Conservation (phyloP, 2,329 filamentous ascomycete genomes). For the Aspergillus amoenus region DNA sequence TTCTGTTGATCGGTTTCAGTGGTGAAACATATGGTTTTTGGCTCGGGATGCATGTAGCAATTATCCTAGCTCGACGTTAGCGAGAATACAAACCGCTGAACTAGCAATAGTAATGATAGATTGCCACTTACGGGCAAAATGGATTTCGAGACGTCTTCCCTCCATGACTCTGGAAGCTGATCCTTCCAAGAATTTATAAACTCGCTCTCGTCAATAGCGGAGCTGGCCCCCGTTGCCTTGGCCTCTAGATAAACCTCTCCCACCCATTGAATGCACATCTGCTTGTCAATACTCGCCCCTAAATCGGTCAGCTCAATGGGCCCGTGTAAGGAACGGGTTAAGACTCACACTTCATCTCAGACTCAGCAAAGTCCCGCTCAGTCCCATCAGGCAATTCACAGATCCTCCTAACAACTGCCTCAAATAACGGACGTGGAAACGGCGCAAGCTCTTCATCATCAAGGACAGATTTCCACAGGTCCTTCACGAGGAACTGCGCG, state of each 20-base stretch:
- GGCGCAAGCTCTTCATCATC: slow-evolving; percentile 35
- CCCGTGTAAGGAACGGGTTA: slow-evolving; percentile 2
- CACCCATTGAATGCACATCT: slow-evolving; percentile 35
- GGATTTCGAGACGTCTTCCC: slow-evolving; percentile 32
- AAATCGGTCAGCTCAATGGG: slow-evolving; percentile 5
- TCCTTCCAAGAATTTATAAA: slow-evolving; percentile 44
- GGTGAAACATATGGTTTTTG: slow-evolving; percentile 39
- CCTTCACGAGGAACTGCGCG: slow-evolving; percentile 41
- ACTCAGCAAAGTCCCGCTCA: slow-evolving; percentile 19
- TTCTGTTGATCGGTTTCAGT: slow-evolving; percentile 31
- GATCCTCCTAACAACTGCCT: slow-evolving; percentile 39
- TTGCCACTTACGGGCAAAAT: slow-evolving; percentile 31
- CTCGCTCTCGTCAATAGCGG: slow-evolving; percentile 32
- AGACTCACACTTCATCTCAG: slow-evolving; percentile 37
- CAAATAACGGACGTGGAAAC: slow-evolving; percentile 36
- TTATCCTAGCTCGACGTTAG: slow-evolving; percentile 23
- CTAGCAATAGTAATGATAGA: neutral
- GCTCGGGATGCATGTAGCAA: slow-evolving; percentile 34
- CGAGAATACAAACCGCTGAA: neutral
- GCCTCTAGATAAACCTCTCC: slow-evolving; percentile 42
- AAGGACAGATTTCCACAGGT: slow-evolving; percentile 41
- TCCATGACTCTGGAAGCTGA: slow-evolving; percentile 45
- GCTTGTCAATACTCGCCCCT: slow-evolving; percentile 43
- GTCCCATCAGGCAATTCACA: slow-evolving; percentile 25
- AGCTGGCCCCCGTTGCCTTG: slow-evolving; percentile 30